Percentiles rank a stretch among this genome's conserved stretches.
These are phyloP conservation scores for Dendrobium officinale DNA, from an alignment of 106 monocot species.

Conservation along the genomic window DNA sequence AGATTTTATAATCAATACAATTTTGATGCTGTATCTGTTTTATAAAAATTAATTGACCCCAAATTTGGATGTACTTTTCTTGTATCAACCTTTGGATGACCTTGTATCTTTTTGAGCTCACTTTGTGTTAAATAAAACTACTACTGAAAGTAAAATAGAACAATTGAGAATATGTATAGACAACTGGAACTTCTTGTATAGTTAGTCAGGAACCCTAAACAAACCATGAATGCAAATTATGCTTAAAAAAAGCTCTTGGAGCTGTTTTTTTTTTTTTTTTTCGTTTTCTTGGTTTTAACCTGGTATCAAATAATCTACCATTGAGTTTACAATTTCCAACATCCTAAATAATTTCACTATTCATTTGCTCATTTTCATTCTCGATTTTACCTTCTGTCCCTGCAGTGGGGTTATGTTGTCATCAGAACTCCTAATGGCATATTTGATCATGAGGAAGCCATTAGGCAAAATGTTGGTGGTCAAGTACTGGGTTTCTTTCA, in stretches of 20 bases:
- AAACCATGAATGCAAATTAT: background rate
- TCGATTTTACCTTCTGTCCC: background rate
- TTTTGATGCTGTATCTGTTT: no score
- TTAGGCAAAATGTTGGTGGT: constrained; percentile 85
- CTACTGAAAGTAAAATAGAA: background rate
- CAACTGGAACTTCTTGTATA: background rate
- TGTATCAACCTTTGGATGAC: no score
- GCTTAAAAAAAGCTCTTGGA: background rate
- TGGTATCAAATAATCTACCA: background rate
- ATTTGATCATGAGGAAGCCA: constrained; percentile 94
- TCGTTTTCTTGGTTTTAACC: no score
- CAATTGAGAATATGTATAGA: no score
- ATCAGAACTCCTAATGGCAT: constrained; percentile 85
- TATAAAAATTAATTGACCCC: no score
- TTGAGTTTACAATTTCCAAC: background rate
- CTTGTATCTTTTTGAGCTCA: background rate
- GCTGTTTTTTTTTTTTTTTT: no score
- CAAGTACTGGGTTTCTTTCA: constrained; percentile 96
- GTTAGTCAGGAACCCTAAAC: background rate
- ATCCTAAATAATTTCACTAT: background rate
- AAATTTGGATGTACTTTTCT: no score
- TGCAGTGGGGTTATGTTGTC: constrained; percentile 97
- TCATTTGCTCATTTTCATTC: background rate
- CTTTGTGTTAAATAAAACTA: background rate
- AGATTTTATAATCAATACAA: no score